phyloP scores from a whole-genome alignment of 2,329 filamentous ascomycete species.

The Monosporascus sp. region DNA sequence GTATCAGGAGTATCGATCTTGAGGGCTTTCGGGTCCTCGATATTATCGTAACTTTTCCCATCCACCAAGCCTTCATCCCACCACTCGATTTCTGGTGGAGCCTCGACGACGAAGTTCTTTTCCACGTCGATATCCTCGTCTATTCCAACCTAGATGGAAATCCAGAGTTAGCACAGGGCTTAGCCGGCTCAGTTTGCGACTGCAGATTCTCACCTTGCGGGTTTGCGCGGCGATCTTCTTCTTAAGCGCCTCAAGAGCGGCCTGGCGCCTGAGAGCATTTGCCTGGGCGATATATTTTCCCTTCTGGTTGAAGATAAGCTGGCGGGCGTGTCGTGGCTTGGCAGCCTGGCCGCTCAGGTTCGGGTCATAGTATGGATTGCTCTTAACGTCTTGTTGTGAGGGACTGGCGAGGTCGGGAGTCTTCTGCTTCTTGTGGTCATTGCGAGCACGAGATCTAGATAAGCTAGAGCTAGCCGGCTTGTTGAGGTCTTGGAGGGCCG shows the following conservation, averaged over 20 bases:
- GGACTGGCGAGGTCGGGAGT: conserved; percentile 23
- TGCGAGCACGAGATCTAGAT: conserved; percentile 12
- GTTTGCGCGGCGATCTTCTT: conserved; percentile 83
- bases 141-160: conserved; percentile 59
- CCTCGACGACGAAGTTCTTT: conserved; percentile 79
- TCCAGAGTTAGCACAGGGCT: neutral
- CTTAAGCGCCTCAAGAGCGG: conserved; percentile 89
- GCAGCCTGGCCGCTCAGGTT: conserved; percentile 54
- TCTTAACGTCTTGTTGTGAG: conserved; percentile 27
- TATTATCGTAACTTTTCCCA: conserved; percentile 66
- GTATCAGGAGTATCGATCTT: conserved; percentile 75
- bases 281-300: conserved; percentile 97
- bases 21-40: conserved; percentile 59
- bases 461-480: conserved; percentile 18
- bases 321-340: conserved; percentile 65
- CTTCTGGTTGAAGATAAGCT: conserved; percentile 86
- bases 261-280: conserved; percentile 81
- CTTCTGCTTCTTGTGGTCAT: conserved; percentile 26
- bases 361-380: conserved; percentile 80
- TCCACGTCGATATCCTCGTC: conserved; percentile 87
- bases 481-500: conserved; percentile 44
- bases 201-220: conserved; percentile 46
- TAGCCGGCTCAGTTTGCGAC: no score
- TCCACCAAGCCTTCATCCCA: conserved; percentile 89
- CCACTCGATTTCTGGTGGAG: conserved; percentile 89